phyloP scores from a whole-genome alignment of 495 filamentous ascomycete species.

The Darksidea phi region DNA sequence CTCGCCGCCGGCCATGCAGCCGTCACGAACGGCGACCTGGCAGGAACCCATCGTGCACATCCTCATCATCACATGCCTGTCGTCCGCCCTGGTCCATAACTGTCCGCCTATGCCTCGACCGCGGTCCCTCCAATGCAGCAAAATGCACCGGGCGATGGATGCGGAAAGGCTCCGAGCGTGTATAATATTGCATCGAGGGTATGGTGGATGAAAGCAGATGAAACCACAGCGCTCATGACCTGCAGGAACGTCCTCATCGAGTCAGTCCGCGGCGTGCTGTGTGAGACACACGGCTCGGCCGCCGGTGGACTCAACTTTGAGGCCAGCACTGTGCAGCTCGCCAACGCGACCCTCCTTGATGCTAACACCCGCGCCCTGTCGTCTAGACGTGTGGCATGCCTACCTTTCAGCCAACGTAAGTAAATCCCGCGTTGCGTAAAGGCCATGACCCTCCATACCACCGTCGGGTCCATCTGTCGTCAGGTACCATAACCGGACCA shows the following conservation, averaged over 20 bases:
- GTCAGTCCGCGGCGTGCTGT: slow-evolving; percentile 14
- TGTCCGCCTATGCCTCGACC: slow-evolving; percentile 3
- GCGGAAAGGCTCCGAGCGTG: slow-evolving; percentile 13
- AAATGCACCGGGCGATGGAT: slow-evolving; percentile 16
- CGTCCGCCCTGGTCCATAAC: slow-evolving; percentile 17
- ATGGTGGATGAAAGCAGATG: slow-evolving; percentile 21
- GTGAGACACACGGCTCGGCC: slow-evolving; percentile 6
- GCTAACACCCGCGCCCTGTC: neutral
- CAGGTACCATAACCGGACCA: slow-evolving; percentile 5
- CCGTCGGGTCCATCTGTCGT: neutral
- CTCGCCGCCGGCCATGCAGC: slow-evolving; percentile 10
- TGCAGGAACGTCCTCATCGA: slow-evolving; percentile 33
- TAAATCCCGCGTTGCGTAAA: slow-evolving; percentile 31
- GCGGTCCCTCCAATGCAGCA: neutral
- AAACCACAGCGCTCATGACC: slow-evolving; percentile 24
- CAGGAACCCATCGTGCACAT: neutral
- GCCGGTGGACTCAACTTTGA: slow-evolving; percentile 7
- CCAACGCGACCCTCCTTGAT: neutral
- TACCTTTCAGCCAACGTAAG: slow-evolving; percentile 2
- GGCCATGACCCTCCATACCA: slow-evolving; percentile 21
- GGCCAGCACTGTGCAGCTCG: slow-evolving; percentile 8
- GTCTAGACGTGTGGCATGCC: slow-evolving; percentile 2
- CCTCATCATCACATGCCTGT: slow-evolving; percentile 29
- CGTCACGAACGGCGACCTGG: slow-evolving; percentile 11
- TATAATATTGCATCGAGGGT: slow-evolving; percentile 3